These are phyloP conservation scores for Chytridium lagenaria DNA, from an alignment of 371 early-diverging fungal species.

Conservation along the genomic window DNA sequence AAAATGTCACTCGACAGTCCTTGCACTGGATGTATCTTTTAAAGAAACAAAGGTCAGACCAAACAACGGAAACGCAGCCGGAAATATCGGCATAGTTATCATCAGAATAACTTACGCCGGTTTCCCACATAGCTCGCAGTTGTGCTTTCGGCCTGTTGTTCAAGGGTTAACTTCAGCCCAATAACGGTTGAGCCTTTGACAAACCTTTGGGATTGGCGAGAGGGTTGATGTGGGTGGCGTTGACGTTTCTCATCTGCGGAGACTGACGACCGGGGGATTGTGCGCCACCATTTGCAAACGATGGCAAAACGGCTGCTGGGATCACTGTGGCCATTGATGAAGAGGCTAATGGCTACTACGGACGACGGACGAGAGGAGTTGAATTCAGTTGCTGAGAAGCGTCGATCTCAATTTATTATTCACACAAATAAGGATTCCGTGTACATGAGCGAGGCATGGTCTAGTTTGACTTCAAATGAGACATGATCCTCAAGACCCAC, in stretches of 20 bases:
- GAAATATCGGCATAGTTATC: neutral
- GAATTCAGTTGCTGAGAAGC: no score
- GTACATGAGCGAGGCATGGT: no score
- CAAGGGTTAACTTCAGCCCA: no score
- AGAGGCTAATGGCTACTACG: no score
- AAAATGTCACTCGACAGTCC: constrained; percentile 55
- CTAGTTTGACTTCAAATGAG: no score
- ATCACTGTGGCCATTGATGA: constrained; percentile 1
- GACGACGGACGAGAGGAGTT: no score
- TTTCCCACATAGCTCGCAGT: constrained; percentile 57
- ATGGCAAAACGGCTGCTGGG: constrained; percentile 6
- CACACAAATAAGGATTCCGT: no score
- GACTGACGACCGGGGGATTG: constrained; percentile 1
- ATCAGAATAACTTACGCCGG: constrained; percentile 46
- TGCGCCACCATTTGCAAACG: neutral
- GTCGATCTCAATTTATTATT: no score
- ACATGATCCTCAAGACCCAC: no score
- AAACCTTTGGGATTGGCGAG: constrained; percentile 56
- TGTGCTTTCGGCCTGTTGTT: constrained; percentile 46
- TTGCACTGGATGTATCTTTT: constrained; percentile 55
- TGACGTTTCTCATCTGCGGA: neutral
- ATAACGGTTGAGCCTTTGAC: neutral
- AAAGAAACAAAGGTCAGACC: neutral
- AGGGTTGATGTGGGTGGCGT: constrained; percentile 50
- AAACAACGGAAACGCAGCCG: neutral